A percentile compares a stretch with the other conserved stretches of the same genome.
phyloP scores from a whole-genome alignment of 495 filamentous ascomycete genomes.

The Aspergillus incahuasiensis region DNA sequence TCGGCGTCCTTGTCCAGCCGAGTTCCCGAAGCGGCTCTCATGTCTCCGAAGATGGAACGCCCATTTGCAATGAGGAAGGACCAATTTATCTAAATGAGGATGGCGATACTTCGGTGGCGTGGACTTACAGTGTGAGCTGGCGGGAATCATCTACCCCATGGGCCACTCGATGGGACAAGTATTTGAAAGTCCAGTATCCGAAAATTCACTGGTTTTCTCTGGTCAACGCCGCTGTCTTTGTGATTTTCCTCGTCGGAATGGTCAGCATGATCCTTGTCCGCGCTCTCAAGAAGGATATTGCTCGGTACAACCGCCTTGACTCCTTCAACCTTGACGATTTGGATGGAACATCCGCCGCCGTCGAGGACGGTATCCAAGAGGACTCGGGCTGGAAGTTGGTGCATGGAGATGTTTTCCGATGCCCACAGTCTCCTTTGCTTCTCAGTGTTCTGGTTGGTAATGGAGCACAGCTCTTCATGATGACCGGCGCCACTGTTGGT shows the following conservation, averaged over 20 bases:
- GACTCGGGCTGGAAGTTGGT: conserved; percentile 99
- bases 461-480: conserved; percentile 93
- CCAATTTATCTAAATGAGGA: conserved; percentile 61
- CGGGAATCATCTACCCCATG: conserved; percentile 70
- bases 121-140: conserved; percentile 92
- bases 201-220: conserved; percentile 98
- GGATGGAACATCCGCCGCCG: conserved; percentile 59
- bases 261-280: conserved; percentile 84
- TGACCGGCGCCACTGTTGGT: conserved; percentile 88
- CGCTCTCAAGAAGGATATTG: conserved; percentile 88
- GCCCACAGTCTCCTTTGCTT: conserved; percentile 74
- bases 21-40: conserved; percentile 60
- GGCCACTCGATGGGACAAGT: conserved; percentile 98
- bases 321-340: conserved; percentile 81
- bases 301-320: conserved; percentile 90
- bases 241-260: conserved; percentile 84
- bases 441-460: conserved; percentile 88
- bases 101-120: conserved; percentile 65
- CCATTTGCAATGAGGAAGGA: conserved; percentile 54
- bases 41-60: conserved; percentile 47
- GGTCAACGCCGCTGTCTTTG: conserved; percentile 89
- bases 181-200: conserved; percentile 90
- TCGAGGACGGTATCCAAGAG: conserved; percentile 93
- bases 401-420: conserved; percentile 94
- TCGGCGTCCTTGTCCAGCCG: conserved; percentile 85